phyloP scores from a whole-genome alignment of 148 eudicot species.

The Simmondsia chinensis region DNA sequence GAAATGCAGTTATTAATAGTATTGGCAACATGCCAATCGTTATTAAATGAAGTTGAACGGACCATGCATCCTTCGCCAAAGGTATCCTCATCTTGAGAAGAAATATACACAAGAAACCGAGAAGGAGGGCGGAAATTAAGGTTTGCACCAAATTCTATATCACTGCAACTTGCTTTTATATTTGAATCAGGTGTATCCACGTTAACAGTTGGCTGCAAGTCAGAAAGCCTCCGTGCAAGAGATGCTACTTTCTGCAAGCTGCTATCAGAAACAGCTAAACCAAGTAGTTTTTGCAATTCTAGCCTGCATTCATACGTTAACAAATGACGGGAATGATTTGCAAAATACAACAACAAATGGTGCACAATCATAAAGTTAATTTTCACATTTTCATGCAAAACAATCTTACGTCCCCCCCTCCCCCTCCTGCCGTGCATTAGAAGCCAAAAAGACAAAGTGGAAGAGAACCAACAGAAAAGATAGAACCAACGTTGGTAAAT shows the following conservation, averaged over 20 bases:
- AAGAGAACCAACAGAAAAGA: too few species aligned
- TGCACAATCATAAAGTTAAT: too few species aligned
- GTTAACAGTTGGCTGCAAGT: slow-evolving; percentile 41
- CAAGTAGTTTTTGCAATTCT: slow-evolving; percentile 70
- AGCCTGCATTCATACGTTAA: slow-evolving; percentile 32
- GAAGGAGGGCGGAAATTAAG: slow-evolving; percentile 68
- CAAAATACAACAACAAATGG: too few species aligned
- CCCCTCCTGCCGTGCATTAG: too few species aligned
- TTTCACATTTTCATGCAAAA: too few species aligned
- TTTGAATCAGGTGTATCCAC: slow-evolving; percentile 12
- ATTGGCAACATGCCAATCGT: slow-evolving; percentile 31
- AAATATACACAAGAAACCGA: slow-evolving; percentile 66
- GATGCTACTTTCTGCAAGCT: slow-evolving; percentile 42
- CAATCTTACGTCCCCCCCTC: too few species aligned
- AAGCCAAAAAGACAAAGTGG: too few species aligned
- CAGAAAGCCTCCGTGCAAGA: slow-evolving; percentile 41
- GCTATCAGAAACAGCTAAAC: slow-evolving; percentile 46
- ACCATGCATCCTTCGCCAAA: slow-evolving; percentile 26
- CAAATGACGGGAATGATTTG: neutral
- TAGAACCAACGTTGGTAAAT: too few species aligned
- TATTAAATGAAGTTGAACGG: slow-evolving; percentile 36
- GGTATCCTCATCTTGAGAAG: slow-evolving; percentile 49
- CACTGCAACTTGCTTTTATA: slow-evolving; percentile 23
- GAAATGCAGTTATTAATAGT: slow-evolving; percentile 16
- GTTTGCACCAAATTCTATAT: slow-evolving; percentile 69